Conservation (phyloP, 192 early-diverging fungal genomes). For the Podila epicladia region DNA sequence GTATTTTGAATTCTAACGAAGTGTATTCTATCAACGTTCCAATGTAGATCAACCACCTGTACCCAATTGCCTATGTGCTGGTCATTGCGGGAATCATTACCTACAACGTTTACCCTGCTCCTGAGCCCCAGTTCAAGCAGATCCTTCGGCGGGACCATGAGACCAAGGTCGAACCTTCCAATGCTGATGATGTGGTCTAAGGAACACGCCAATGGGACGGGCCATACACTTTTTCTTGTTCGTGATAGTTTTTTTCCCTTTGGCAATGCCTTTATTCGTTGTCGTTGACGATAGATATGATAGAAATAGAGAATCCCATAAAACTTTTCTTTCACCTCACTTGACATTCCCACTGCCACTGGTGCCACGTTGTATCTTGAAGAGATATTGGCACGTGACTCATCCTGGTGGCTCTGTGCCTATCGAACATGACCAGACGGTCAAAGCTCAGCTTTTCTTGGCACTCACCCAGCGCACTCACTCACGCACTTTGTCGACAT, state of each 20-base stretch:
- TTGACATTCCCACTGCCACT: neutral
- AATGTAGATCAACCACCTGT: conserved; percentile 57
- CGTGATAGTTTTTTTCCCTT: conserved; percentile 1
- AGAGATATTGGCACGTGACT: too few relatives aligned
- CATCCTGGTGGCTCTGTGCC: too few relatives aligned
- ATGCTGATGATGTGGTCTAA: neutral
- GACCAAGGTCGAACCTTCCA: neutral
- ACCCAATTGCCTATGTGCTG: conserved; percentile 73
- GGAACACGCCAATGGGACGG: neutral
- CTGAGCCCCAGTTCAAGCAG: conserved; percentile 57
- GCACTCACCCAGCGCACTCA: too few relatives aligned
- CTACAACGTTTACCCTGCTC: conserved; percentile 71
- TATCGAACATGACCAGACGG: too few relatives aligned
- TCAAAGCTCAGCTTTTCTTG: too few relatives aligned
- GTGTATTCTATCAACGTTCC: neutral
- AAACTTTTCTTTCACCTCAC: too few relatives aligned
- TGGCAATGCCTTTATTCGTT: neutral
- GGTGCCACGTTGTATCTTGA: neutral
- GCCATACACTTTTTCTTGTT: neutral
- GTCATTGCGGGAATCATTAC: conserved; percentile 73
- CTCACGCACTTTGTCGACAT: too few relatives aligned
- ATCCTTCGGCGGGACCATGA: conserved; percentile 11
- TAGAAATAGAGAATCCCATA: neutral
- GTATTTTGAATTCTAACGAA: neutral
- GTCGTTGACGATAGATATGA: neutral